A percentile compares a stretch with the other conserved stretches of the same genome.
These are phyloP conservation scores for Ascochyta clinopodiicola DNA, from an alignment of 2,329 filamentous ascomycete species.

Conservation along the genomic window DNA sequence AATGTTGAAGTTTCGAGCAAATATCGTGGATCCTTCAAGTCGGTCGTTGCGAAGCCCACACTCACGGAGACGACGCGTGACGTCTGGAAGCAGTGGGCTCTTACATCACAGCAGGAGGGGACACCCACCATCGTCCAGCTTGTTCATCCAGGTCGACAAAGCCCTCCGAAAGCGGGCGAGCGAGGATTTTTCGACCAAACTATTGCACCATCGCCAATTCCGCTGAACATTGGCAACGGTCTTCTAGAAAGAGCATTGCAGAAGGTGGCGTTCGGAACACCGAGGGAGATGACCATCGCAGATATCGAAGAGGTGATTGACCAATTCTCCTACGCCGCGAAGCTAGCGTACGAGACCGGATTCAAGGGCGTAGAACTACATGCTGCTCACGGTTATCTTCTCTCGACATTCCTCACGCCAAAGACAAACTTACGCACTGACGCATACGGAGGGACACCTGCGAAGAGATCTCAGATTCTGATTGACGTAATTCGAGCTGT, in stretches of 20 bases:
- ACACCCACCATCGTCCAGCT: conserved; percentile 61
- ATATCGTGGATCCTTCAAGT: conserved; percentile 53
- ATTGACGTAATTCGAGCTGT: conserved; percentile 54
- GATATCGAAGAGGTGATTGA: conserved; percentile 64
- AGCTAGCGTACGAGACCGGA: conserved; percentile 57
- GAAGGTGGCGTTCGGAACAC: conserved; percentile 49
- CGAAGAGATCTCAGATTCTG: conserved; percentile 55
- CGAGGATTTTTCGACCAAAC: conserved; percentile 45
- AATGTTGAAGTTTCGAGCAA: conserved; percentile 68
- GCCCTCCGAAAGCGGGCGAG: conserved; percentile 49
- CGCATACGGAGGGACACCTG: conserved; percentile 55
- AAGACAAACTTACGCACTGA: conserved; percentile 57
- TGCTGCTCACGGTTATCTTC: conserved; percentile 59
- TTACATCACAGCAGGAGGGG: conserved; percentile 52
- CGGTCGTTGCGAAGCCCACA: conserved; percentile 12
- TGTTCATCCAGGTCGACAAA: conserved; percentile 67
- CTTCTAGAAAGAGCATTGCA: conserved; percentile 55
- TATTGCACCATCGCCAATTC: conserved; percentile 53
- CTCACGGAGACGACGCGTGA: conserved; percentile 49
- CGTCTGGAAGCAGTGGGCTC: conserved; percentile 24
- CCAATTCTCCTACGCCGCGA: conserved; percentile 64
- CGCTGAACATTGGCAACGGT: conserved; percentile 33
- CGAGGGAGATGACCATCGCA: conserved; percentile 57
- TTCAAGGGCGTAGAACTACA: conserved; percentile 63
- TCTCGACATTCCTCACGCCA: conserved; percentile 52